These are phyloP conservation scores for Morella rubra DNA, from an alignment of 306 rosid species.

Conservation along the genomic window DNA sequence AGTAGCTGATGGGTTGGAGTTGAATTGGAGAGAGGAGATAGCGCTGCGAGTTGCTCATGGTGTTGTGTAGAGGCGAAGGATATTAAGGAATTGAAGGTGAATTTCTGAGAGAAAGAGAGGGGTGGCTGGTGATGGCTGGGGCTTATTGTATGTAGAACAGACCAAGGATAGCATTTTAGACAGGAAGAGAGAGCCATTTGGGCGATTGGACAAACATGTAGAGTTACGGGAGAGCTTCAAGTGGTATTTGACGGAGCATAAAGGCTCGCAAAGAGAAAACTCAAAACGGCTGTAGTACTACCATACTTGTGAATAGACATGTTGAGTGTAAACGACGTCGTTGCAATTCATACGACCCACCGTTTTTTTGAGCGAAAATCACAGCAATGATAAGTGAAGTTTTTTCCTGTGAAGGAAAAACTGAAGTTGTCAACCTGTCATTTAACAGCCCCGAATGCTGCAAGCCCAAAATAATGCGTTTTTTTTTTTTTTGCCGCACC, in stretches of 20 bases:
- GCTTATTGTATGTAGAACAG: constrained; percentile 31
- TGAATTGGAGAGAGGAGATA: constrained; percentile 23
- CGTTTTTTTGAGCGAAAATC: no score
- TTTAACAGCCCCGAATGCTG: no score
- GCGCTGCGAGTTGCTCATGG: constrained; percentile 27
- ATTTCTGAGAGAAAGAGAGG: constrained; percentile 25
- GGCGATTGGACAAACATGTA: constrained; percentile 42
- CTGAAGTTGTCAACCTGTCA: no score
- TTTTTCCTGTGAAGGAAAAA: no score
- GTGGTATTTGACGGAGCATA: neutral
- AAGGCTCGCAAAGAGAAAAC: no score
- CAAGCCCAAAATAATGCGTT: no score
- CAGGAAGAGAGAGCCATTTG: constrained; percentile 53
- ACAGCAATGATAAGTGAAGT: no score
- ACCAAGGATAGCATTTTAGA: constrained; percentile 38
- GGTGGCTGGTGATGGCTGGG: constrained; percentile 23
- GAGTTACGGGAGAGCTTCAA: neutral
- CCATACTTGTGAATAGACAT: no score
- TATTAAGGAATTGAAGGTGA: constrained; percentile 26
- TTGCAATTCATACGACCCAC: no score
- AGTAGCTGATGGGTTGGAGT: constrained; percentile 50
- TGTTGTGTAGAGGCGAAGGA: constrained; percentile 26
- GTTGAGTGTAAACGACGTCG: no score
- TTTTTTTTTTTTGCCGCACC: no score
- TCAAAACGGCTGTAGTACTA: no score